A percentile compares a stretch with the other conserved stretches of the same genome.
Evolutionary conservation across 257 asterid genomes (phyloP).

Genomic region (Lycium ferocissimum): DNA sequence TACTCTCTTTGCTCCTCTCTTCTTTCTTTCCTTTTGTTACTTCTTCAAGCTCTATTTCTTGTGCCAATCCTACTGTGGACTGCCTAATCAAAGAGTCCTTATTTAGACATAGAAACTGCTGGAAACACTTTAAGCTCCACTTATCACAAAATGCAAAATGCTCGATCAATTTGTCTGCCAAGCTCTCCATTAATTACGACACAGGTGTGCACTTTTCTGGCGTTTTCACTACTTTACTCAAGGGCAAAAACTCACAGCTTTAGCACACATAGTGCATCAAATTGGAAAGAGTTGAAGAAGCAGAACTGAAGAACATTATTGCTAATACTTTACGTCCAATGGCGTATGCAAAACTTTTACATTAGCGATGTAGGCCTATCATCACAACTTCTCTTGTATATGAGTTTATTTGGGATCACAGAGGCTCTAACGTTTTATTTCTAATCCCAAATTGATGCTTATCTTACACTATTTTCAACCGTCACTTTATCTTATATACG

Average conservation of each 20-base stretch:
- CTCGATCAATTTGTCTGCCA: not conserved
- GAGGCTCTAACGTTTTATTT: no score
- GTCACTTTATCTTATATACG: no score
- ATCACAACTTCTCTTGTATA: no score
- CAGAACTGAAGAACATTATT: not conserved
- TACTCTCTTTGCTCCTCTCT: not conserved
- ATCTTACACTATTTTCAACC: no score
- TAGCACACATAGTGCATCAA: not conserved
- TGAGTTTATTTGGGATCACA: no score
- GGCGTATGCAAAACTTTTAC: no score
- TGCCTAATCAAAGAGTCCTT: not conserved
- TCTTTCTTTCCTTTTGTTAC: not conserved
- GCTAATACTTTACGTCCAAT: not conserved
- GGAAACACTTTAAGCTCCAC: not conserved
- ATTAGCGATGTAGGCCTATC: no score
- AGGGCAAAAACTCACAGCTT: not conserved
- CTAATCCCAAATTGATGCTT: no score
- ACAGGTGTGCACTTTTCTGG: not conserved
- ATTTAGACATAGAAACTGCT: not conserved
- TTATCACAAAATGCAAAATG: not conserved
- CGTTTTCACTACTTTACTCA: not conserved
- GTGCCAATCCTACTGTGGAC: not conserved
- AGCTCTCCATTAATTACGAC: not conserved
- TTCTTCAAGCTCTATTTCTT: not conserved
- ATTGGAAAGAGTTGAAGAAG: not conserved